Conservation (phyloP, 352 stramenopile species). For the Phytophthora boehmeriae region DNA sequence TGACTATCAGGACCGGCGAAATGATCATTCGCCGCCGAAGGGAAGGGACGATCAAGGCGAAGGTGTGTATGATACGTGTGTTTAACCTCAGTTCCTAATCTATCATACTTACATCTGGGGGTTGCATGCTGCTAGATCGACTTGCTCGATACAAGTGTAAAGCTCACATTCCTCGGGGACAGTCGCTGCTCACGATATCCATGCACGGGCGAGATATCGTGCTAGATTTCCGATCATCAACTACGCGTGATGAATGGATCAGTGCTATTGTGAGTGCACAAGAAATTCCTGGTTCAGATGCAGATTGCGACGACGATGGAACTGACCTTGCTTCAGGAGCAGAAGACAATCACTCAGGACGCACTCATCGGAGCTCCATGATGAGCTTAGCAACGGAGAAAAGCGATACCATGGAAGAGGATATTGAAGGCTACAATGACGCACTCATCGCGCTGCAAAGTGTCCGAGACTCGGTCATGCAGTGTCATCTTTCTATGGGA, state of each 20-base stretch:
- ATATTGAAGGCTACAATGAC: slow-evolving; percentile 53
- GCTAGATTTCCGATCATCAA: slow-evolving; percentile 55
- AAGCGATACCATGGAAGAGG: slow-evolving; percentile 30
- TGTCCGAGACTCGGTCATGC: slow-evolving; percentile 68
- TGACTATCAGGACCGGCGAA: slow-evolving; percentile 54
- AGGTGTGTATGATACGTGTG: slow-evolving; percentile 32
- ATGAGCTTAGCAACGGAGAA: slow-evolving; percentile 24
- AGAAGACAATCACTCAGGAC: slow-evolving; percentile 35
- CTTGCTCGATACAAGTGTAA: slow-evolving; percentile 53
- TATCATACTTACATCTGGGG: background rate
- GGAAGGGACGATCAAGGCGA: slow-evolving; percentile 59
- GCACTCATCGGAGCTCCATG: slow-evolving; percentile 13
- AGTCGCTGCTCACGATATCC: slow-evolving; percentile 61
- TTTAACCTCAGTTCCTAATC: background rate
- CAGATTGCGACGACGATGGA: slow-evolving; percentile 43
- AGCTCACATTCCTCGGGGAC: slow-evolving; percentile 69
- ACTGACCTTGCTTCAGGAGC: slow-evolving; percentile 48
- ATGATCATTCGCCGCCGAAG: slow-evolving; percentile 54
- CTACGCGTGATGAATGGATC: slow-evolving; percentile 67
- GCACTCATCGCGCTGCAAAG: slow-evolving; percentile 63
- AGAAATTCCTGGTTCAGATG: slow-evolving; percentile 36
- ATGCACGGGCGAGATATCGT: slow-evolving; percentile 48
- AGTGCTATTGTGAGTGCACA: slow-evolving; percentile 60
- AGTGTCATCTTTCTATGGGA: slow-evolving; percentile 57
- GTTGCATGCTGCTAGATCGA: slow-evolving; percentile 49